These are phyloP conservation scores for Gaertneriomyces sp. DNA, from an alignment of 192 early-diverging fungal species.

Conservation along the genomic window DNA sequence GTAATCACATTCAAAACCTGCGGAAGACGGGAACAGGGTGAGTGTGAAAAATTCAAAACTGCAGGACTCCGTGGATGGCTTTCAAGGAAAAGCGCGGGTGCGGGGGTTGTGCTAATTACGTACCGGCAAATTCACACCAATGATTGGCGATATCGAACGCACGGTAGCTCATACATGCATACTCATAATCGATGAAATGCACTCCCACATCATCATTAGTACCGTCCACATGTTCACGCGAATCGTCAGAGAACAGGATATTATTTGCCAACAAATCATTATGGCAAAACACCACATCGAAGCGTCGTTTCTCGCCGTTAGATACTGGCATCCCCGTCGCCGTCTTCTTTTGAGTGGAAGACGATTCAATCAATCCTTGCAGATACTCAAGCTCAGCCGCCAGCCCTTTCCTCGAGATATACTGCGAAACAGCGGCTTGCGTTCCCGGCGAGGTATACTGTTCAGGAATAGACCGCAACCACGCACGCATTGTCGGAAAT, in stretches of 20 bases:
- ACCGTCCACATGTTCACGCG: no score
- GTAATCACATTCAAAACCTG: constrained; percentile 92
- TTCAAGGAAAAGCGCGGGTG: no score
- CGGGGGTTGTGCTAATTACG: neutral
- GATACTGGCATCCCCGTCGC: no score
- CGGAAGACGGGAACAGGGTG: neutral
- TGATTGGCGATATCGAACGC: constrained; percentile 97
- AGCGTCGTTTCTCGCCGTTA: no score
- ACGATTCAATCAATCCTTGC: no score
- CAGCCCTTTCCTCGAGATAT: no score
- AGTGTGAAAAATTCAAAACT: neutral
- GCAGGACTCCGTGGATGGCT: neutral
- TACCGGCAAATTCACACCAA: constrained; percentile 87
- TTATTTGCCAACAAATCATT: constrained; percentile 91
- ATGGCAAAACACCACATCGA: constrained; percentile 78
- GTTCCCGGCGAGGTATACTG: neutral
- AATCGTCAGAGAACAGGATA: constrained; percentile 55
- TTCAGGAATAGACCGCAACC: constrained; percentile 60
- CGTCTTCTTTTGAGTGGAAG: no score
- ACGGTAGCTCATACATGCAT: constrained; percentile 76
- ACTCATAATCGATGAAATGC: constrained; percentile 91
- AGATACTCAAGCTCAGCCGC: no score
- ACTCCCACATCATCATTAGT: no score
- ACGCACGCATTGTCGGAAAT: constrained; percentile 68
- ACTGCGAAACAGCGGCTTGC: no score